Base-by-base conservation (phyloP, 305 asterid genomes). In the Ilex paraguariensis region DNA sequence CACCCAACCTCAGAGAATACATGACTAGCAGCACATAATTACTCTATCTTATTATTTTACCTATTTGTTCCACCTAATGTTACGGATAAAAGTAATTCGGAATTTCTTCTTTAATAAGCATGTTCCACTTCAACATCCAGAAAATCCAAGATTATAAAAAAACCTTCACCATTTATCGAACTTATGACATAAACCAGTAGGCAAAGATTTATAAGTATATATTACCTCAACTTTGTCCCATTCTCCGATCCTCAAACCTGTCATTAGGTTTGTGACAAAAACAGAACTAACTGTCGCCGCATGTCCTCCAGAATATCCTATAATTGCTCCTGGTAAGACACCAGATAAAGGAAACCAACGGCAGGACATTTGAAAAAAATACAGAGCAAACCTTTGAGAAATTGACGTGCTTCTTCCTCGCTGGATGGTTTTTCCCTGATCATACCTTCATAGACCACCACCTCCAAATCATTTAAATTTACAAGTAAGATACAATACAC, bases 221-320 rank as follows among this genome's bases (percentile, higher is more conserved):
- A 53, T 60, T 82, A 91, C 99, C 97, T 90, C 99, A 44, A 88
- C 99, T 84, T 71, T 86, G 86, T 93, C 99, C 84, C 84, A 93
- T n/a, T 75, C 95, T 62, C 92, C 97, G 81, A 75, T 87, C 65
- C 79, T 81, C 45, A 65, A 55, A 75, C 95, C 95, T 31, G 88
- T 78, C 80, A 69, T 77, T 54, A 93, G 87, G 85, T 93, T 83
- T 33, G 95, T 82, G 60, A 90, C 95, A 63, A 87, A 71, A 68
- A 90, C 96, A 73, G 97, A 93, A 67, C 95, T 90, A 68, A 93
- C 84, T 7, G 97, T 90, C 5, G 94, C 82, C 32, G 89, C 82
- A 71, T 61, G 76, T 39, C 92, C 80, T 66, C 87, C 84, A 59
- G 99, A 81, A 74, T 93, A 93, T 75, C 75, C 98, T 91, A 77